Percentiles rank a stretch among this genome's conserved stretches.
These are phyloP conservation scores for Datura wrightii DNA, from an alignment of 257 asterid genomes.

Conservation along the genomic window DNA sequence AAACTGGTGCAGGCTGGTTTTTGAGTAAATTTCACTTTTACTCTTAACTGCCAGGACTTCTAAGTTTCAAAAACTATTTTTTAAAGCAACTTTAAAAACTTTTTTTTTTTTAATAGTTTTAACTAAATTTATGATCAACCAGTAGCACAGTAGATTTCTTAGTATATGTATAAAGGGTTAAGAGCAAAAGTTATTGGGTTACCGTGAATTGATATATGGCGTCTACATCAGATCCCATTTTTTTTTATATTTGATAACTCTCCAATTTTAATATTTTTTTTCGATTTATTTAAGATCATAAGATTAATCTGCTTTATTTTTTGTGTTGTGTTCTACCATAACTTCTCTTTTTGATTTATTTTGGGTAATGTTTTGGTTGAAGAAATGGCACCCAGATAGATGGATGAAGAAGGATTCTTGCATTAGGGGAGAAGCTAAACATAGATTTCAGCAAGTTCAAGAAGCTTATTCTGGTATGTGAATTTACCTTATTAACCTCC, in stretches of 20 bases:
- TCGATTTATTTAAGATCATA: neutral
- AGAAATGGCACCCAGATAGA: conserved; percentile 63
- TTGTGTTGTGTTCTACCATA: neutral
- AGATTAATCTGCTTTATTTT: neutral
- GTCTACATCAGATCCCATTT: neutral
- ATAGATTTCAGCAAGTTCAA: conserved; percentile 51
- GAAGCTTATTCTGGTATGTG: conserved; percentile 57
- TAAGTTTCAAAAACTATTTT: too few species aligned
- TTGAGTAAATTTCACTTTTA: too few species aligned
- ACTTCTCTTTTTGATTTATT: neutral
- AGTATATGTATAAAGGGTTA: neutral
- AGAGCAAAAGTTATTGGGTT: neutral
- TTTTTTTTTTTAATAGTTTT: neutral
- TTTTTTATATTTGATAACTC: neutral
- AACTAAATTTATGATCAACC: neutral
- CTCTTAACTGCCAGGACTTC: too few species aligned
- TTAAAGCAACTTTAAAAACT: neutral
- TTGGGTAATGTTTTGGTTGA: neutral
- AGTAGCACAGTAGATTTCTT: neutral
- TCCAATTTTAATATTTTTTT: neutral
- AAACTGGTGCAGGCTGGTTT: too few species aligned
- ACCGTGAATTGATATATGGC: neutral
- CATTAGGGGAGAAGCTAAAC: conserved; percentile 44
- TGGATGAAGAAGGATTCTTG: conserved; percentile 44
- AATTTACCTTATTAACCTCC: neutral